These are phyloP conservation scores for Xylaria sp. DNA, from an alignment of 2,329 filamentous ascomycete genomes.

Conservation along the genomic window DNA sequence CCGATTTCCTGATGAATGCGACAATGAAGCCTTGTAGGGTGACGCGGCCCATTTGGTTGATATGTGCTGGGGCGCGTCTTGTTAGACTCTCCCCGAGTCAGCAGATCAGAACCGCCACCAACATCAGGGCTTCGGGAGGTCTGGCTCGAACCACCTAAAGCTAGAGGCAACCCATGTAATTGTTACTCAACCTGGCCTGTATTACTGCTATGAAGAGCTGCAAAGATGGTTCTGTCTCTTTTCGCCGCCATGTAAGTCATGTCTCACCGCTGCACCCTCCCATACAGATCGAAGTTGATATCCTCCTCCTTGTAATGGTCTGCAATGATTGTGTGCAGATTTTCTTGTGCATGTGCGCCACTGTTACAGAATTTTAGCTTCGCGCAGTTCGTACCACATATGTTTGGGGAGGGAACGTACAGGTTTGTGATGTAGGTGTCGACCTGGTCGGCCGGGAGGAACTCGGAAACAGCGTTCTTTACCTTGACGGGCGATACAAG, in stretches of 20 bases:
- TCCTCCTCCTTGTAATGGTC: constrained; percentile 83
- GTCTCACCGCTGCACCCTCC: constrained; percentile 42
- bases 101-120: constrained; percentile 1
- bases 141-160: constrained; percentile 4
- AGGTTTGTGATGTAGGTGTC: constrained; percentile 89
- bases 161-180: constrained; percentile 2
- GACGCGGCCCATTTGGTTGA: constrained; percentile 33
- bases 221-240: constrained; percentile 10
- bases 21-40: constrained; percentile 30
- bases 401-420: constrained; percentile 59
- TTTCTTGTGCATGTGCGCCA: constrained; percentile 64
- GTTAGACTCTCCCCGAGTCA: neutral
- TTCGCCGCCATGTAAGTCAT: constrained; percentile 5
- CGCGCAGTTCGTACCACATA: neutral
- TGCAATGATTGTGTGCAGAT: constrained; percentile 77
- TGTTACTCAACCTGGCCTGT: constrained; percentile 1
- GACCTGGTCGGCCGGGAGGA: constrained; percentile 79
- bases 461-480: constrained; percentile 83
- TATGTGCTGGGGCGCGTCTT: constrained; percentile 1
- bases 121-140: neutral
- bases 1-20: constrained; percentile 4
- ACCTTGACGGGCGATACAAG: constrained; percentile 83
- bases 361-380: constrained; percentile 35
- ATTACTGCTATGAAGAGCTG: constrained; percentile 14
- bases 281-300: constrained; percentile 68